Base-by-base conservation (phyloP, 2,329 filamentous ascomycete genomes). In the Tolypocladium paradoxum region DNA sequence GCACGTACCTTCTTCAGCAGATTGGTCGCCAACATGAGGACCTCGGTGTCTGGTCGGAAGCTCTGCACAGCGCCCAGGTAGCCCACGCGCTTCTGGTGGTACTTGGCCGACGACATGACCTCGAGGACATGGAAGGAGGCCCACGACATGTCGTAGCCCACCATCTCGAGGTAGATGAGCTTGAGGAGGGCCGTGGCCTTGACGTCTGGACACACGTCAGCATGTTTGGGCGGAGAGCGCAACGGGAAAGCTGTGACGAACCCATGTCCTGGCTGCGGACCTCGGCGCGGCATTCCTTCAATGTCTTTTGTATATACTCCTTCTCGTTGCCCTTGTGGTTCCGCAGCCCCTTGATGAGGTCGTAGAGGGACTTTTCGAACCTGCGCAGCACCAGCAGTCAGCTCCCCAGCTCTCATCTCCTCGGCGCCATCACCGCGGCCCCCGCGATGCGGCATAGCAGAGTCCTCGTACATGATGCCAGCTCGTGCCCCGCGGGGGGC, bases 91-190 rank as follows among this genome's bases (percentile, higher is more conserved):
- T 99, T 99, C 71, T 96, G 92, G 60, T 90, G 81, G 69, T 95
- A 95, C 68, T 96, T 97, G 48, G 87, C 78, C 38, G 90, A 95
- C 37, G 91, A 95, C 93, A 99, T 99, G 72, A 99, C 93, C 73
- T 99, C 93, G 48, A 99, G 84, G 51, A 97, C 92, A 68, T 99
- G 89, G 73, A 99, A 99, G 14, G 91, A 91, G 4, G 93, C 93
- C 93, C 93, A 99, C 3, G 92, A 96, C 93, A 99, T 99, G 71
- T 97, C 93, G 68, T 97, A 88, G 16, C 93, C 93, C 61, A 97
- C 91, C 93, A 99, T 99, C 69, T 99, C 93, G 60, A 99, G 82
- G 69, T 99, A 99, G 51, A 96, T 86, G 62, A 99, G 81, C 76
- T 99, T 99, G 65, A 99, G 76, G 52, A 99, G 79, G 47, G 93